A percentile compares a stretch with the other conserved stretches of the same genome.
phyloP scores from a whole-genome alignment of 2,329 filamentous ascomycete species.

The Spiromastix sp. region DNA sequence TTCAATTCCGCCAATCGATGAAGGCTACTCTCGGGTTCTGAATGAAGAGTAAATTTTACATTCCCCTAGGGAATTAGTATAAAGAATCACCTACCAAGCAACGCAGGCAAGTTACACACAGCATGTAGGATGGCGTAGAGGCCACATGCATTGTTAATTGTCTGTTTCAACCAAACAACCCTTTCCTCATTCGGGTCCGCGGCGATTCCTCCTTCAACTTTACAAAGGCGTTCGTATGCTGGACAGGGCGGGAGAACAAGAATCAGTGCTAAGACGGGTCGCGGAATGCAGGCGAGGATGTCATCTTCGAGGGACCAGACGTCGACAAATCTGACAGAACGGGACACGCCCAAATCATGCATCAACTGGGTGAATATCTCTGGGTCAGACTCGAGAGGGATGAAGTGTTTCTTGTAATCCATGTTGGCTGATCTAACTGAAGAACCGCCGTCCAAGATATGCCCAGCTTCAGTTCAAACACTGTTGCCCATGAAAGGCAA shows the following conservation, averaged over 20 bases:
- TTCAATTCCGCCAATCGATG: constrained; percentile 2
- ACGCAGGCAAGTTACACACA: constrained; percentile 8
- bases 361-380: constrained; percentile 12
- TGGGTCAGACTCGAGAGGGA: constrained; percentile 13
- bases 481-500: too few relatives aligned
- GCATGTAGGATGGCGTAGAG: constrained; percentile 12
- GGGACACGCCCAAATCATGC: constrained; percentile 10
- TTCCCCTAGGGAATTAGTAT: neutral
- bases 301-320: constrained; percentile 10
- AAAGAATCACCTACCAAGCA: constrained; percentile 4
- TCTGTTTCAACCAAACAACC: constrained; percentile 8
- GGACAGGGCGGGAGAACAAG: constrained; percentile 9
- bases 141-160: constrained; percentile 12
- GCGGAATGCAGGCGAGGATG: constrained; percentile 4
- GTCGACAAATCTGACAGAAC: constrained; percentile 9
- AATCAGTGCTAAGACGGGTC: constrained; percentile 8
- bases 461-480: too few relatives aligned
- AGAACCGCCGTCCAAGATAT: too few relatives aligned
- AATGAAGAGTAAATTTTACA: neutral
- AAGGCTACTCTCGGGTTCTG: constrained; percentile 2
- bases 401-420: constrained; percentile 1
- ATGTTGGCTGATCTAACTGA: constrained; percentile 6
- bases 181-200: neutral
- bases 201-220: neutral
- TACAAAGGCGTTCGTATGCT: constrained; percentile 7